Evolutionary conservation across 2,329 filamentous ascomycete species (phyloP).

Genomic region (Pyrenochaeta sp.): DNA sequence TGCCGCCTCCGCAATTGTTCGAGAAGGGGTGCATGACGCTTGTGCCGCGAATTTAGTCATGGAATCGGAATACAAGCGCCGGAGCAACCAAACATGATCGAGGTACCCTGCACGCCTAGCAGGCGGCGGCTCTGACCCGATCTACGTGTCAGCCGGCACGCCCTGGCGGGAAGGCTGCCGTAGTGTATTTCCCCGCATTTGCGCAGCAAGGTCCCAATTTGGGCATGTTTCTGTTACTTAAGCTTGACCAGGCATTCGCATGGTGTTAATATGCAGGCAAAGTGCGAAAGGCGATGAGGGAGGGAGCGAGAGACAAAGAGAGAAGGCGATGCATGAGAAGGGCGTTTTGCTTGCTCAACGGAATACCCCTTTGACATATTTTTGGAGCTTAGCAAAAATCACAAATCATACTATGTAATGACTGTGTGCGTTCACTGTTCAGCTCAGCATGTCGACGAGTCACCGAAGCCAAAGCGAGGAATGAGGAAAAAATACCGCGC

Average conservation of each 20-base stretch:
- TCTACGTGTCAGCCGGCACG: constrained; percentile 34
- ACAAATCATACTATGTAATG: too few species aligned
- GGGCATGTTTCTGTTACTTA: constrained; percentile 46
- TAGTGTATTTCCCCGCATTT: constrained; percentile 47
- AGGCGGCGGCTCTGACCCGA: constrained; percentile 19
- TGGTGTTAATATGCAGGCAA: constrained; percentile 20
- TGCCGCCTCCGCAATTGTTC: constrained; percentile 42
- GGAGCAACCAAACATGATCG: constrained; percentile 28
- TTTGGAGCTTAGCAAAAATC: constrained; percentile 28
- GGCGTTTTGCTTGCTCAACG: constrained; percentile 42
- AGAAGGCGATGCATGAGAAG: constrained; percentile 37
- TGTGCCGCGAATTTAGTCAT: constrained; percentile 45
- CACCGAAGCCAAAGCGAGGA: too few species aligned
- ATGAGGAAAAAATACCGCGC: too few species aligned
- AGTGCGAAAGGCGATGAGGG: too few species aligned
- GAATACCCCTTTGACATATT: constrained; percentile 46
- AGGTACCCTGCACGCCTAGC: constrained; percentile 30
- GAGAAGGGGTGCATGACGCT: constrained; percentile 39
- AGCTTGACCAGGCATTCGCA: constrained; percentile 23
- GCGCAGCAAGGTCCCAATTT: constrained; percentile 25
- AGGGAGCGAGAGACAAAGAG: constrained; percentile 9
- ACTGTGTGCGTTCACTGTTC: too few species aligned
- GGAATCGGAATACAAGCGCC: constrained; percentile 35
- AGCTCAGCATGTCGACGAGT: too few species aligned
- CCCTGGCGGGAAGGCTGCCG: constrained; percentile 39